Evolutionary conservation across 208 protist genomes (phyloP).

Genomic region (Trypanosomatidae sp.): DNA sequence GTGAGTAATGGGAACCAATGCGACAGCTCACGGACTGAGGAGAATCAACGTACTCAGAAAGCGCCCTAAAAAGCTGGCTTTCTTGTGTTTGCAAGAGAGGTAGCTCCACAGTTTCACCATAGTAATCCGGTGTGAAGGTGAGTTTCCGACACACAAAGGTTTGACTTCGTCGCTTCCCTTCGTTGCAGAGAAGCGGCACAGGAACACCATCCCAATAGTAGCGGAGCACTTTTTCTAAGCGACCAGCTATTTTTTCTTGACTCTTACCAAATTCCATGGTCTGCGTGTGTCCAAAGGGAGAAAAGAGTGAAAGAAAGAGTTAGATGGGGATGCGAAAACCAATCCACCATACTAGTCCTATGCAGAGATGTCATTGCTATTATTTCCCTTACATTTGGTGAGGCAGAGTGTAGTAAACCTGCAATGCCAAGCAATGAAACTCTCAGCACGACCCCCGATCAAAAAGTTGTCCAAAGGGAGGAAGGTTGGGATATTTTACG

Average conservation of each 20-base stretch:
- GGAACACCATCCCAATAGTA: constrained; percentile 89
- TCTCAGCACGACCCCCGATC: neutral
- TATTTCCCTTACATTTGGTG: neutral
- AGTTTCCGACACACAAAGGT: constrained; percentile 70
- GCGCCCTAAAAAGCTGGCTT: constrained; percentile 34
- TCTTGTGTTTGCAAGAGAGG: constrained; percentile 11
- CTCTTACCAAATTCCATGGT: constrained; percentile 41
- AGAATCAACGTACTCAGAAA: constrained; percentile 31
- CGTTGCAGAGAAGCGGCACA: constrained; percentile 51
- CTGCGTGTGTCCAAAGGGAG: constrained; percentile 16
- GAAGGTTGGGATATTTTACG: neutral
- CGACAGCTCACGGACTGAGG: constrained; percentile 52
- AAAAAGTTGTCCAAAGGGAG: neutral
- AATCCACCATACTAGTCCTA: constrained; percentile 3
- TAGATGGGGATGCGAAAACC: constrained; percentile 9
- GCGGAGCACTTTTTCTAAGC: constrained; percentile 81
- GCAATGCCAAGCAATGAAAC: neutral
- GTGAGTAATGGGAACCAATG: constrained; percentile 89
- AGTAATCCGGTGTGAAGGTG: constrained; percentile 77
- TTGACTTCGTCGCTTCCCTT: constrained; percentile 19
- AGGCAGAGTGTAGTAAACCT: neutral
- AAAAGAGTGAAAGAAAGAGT: constrained; percentile 22
- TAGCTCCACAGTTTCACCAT: constrained; percentile 51
- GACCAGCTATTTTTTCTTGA: constrained; percentile 49
- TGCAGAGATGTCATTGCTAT: constrained; percentile 2